Evolutionary conservation across 768 basidiomycete genomes (phyloP), one percentile per base, ranked within the genome.

Genomic region (Xerocomellus intermedius): DNA sequence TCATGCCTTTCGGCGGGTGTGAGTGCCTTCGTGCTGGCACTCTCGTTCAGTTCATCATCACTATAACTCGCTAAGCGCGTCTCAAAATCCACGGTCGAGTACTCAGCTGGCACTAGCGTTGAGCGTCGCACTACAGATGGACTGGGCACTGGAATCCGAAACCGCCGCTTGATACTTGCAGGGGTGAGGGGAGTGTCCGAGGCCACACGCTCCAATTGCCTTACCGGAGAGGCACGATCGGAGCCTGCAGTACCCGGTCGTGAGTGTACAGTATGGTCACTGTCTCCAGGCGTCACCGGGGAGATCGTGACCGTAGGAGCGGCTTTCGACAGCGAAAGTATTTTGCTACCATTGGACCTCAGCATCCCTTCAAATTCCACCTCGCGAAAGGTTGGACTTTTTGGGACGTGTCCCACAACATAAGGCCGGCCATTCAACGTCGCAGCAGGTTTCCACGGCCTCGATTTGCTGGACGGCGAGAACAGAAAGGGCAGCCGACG

Each of bases 61-160:
- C 76, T 78, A 28, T 77, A 85, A 63, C 83, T 85, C 39, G 88
- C 84, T 64, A 91, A 74, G 55, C 90, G 79, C 32, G 89, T 91
- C 74, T 90, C 85, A 73, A 94, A 94, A 50, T 93, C 90, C 46
- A 93, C 82, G 35, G 80, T 82, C 50, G 89, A 85, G 68, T 89
- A 89, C 70, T 91, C 86, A n/a, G 89, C 81, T 32, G 89, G 88
- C 14, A 76, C 68, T 63, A 84, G 74, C 39, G 77, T 78, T 37
- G 74, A 73, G 51, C 81, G 79, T 61, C 79, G 73, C 51, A 77
- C 57, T 52, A 71, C 71, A 52, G 77, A 77, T 39, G 85, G 82
- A 65, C 80, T 85, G 57, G 81, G 77, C 52, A 80, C 78, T 33
- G 82, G 80, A 55, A 88, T 71, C 38, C 84, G 82, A 74, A 89